Conservation (phyloP, 192 early-diverging fungal species). For the Podila minutissima region DNA sequence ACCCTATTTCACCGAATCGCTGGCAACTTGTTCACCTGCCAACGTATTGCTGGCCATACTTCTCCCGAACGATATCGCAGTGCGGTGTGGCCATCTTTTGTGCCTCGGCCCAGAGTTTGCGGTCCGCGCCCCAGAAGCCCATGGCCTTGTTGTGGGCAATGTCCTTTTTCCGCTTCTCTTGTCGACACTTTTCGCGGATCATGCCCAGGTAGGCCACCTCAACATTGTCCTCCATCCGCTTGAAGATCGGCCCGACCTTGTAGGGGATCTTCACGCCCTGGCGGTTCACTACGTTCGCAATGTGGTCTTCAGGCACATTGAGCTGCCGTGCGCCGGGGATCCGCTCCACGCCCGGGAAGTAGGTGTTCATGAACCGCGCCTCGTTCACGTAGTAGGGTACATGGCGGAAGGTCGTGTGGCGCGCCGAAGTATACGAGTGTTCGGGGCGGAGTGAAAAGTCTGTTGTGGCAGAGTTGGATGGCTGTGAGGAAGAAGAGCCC, state of each 20-base stretch:
- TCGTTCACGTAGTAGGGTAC: slow-evolving; percentile 87
- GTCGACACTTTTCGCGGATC: slow-evolving; percentile 70
- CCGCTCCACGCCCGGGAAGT: slow-evolving; percentile 24
- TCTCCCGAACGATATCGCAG: slow-evolving; percentile 66
- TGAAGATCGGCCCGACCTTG: slow-evolving; percentile 55
- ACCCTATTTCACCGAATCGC: background rate
- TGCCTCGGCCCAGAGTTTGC: slow-evolving; percentile 71
- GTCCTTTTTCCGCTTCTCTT: slow-evolving; percentile 69
- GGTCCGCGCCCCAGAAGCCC: slow-evolving; percentile 71
- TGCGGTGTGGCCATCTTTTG: slow-evolving; percentile 69
- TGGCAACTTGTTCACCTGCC: background rate
- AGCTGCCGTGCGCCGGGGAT: slow-evolving; percentile 19
- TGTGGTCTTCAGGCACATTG: slow-evolving; percentile 1
- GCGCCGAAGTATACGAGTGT: slow-evolving; percentile 57
- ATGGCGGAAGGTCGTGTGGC: slow-evolving; percentile 66
- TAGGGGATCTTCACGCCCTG: slow-evolving; percentile 24
- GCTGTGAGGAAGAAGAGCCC: slow-evolving; percentile 4
- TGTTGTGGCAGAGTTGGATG: slow-evolving; percentile 22
- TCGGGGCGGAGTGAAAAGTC: slow-evolving; percentile 72
- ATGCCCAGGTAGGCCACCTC: slow-evolving; percentile 73
- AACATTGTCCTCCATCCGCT: slow-evolving; percentile 77
- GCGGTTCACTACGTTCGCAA: slow-evolving; percentile 2
- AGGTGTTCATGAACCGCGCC: slow-evolving; percentile 41
- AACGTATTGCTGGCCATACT: slow-evolving; percentile 22
- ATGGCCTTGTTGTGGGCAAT: slow-evolving; percentile 67